Evolutionary conservation across 768 basidiomycete genomes (phyloP), one percentile per base, ranked within the genome.

Genomic region (Piloderma croceum): DNA sequence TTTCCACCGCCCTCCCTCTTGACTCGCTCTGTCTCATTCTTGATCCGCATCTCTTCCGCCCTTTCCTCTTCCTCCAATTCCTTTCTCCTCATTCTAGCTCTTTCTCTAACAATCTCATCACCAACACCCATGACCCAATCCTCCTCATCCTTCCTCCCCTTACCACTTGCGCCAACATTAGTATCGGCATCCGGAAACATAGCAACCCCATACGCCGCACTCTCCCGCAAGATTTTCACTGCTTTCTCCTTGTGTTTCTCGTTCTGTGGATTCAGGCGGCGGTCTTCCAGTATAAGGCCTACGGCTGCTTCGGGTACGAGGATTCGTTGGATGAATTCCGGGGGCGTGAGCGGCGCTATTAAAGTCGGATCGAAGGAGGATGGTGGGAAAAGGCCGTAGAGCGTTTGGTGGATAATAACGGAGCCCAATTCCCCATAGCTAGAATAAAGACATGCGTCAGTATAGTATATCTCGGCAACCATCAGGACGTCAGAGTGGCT

Each of bases 381-480:
- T 0, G 76, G 77, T 2, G 90, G 85, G 50, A 90, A 90, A 41
- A 90, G 67, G 51, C 78, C 71, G 51, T 79, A 81, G 10, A 94
- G 69, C 0, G 81, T 81, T 49, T 85, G 81, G 38, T 82, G 76
- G 42, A 94, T 84, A 50, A 89, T 81, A 17, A 87, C 71, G 5
- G 82, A 85, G 9, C 90, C 90, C 25, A 80, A 71, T 57, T 90
- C 88, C 31, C 90, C 90, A 48, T 93, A 94, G 59, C 90, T 94
- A 42, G 5, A 37, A 18, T 38, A 4, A 46, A 22, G 12, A 32
- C 25, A 22, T 41, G 15, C 20, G 24, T 25, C 13, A 42, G 36
- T 17, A 13, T 10, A 6, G 18, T 20, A 11, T 35, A 31, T 11
- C 11, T 23, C 38, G 21, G 24, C 18, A 9, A 20, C 42, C 9